Base-by-base conservation (phyloP, 257 asterid genomes). In the Solanum tacnaense region DNA sequence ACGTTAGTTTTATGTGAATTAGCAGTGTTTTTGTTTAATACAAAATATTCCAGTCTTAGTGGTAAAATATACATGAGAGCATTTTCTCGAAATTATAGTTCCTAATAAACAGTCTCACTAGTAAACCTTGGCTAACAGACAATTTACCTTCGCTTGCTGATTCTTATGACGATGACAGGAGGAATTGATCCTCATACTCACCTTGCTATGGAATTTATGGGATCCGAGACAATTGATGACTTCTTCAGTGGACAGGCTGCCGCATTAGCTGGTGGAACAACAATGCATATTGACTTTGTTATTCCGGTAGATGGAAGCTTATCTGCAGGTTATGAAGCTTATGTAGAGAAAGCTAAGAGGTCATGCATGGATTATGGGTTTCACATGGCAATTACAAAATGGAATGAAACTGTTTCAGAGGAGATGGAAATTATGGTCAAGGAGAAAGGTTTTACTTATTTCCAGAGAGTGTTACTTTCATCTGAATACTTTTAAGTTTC, bases 181-280 rank as follows among this genome's bases (percentile, higher is more conserved):
- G 99, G 99, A 87, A 97, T 96, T 87, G 99, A 97, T 94, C 99
- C 99, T 49, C 99, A 97, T 90, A 96, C 98, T 7, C 99, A 97
- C 94, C 92, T 97, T 93, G 98, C 96, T 38, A 94, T 97, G 97
- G 98, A 97, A 90, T 97, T 97, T 91, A 97, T 96, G 99, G 96
- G 95, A 74, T 92, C 98, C 6, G 94, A 94, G 90, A 92, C 99
- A 16, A 91, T 96, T 75, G 99, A 97, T 32, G 97, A 95, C 90
- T 97, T 93, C 89, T 96, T 93, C 92, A 96, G 96, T 88, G 99
- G 99, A 86, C 99, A 96, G 90, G 97, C 98, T 12, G 99, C 99
- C 58, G 99, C 99, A 32, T 94, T 97, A 90, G 99, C 99, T 10
- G 99, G 99, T 86, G 99, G 99, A 93, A 97, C 99, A 58, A 97